These are phyloP conservation scores for Paecilomyces fulvus DNA, from an alignment of 2,329 filamentous ascomycete species.

Conservation along the genomic window DNA sequence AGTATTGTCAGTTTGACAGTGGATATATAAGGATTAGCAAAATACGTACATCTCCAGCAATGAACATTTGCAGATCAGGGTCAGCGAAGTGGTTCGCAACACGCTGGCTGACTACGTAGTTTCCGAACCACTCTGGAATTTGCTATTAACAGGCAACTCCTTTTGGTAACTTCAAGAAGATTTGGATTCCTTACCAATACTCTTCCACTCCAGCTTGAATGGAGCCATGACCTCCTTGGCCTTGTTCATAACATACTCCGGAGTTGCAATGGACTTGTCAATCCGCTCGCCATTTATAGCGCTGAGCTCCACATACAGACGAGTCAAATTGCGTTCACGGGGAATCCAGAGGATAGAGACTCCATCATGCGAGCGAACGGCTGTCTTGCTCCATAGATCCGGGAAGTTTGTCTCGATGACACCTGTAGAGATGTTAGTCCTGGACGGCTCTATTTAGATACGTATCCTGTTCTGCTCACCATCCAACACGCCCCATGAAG, in stretches of 20 bases:
- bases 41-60: slow-evolving; percentile 38
- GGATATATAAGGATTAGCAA: background rate
- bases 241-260: slow-evolving; percentile 60
- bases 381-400: slow-evolving; percentile 66
- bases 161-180: background rate
- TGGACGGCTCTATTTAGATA: background rate
- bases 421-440: slow-evolving; percentile 7
- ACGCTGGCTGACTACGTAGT: slow-evolving; percentile 43
- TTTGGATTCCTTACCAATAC: slow-evolving; percentile 19
- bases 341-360: slow-evolving; percentile 68
- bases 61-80: slow-evolving; percentile 35
- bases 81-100: slow-evolving; percentile 40
- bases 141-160: background rate
- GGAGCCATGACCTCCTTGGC: slow-evolving; percentile 37
- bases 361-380: slow-evolving; percentile 57
- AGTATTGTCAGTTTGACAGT: background rate
- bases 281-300: slow-evolving; percentile 16
- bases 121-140: slow-evolving; percentile 41
- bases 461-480: slow-evolving; percentile 39
- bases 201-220: slow-evolving; percentile 38
- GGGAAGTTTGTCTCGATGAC: slow-evolving; percentile 61
- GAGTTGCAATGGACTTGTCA: slow-evolving; percentile 35
- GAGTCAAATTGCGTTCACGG: slow-evolving; percentile 63
- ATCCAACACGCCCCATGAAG: slow-evolving; percentile 65
- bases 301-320: slow-evolving; percentile 44